Base-by-base conservation (phyloP, 306 rosid species). In the Hippophae tibetana region DNA sequence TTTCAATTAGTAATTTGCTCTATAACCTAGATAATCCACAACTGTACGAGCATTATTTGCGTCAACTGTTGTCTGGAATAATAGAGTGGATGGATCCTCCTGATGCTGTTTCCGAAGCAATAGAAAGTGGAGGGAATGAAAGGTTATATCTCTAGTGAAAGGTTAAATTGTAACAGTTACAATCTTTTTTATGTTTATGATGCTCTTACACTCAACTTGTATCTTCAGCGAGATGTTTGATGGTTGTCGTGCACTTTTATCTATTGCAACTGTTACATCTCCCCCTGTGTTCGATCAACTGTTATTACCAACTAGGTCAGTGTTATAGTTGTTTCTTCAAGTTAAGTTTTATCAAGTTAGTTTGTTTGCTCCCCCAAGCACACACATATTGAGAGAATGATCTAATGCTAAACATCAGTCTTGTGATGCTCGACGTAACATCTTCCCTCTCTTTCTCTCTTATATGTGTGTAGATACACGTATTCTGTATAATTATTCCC, bases 71-170 rank as follows among this genome's bases (percentile, higher is more conserved):
- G 43, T 79, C 87, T 68, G 87, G 87, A 72, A 83, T 90, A 74
- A 72, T 87, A 64, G 87, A 74, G 72, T 90, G 98, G 98, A 82
- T 90, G 27, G 92, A 87, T 79, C 98, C 98, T 76, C 95, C 96
- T 62, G 84, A 85, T 62, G 80, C 71, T 65, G 83, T 90, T 74
- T 76, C 86, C 54, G 72, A 66, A 80, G 89, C 87, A 60, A 83
- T 87, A 74, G 86, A 87, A 74, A 67, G 68, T 58, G 98, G 98
- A 65, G 83, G 64, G 73, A 81, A 89, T 69, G 98, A 85, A 75
- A 87, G 98, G 98, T 90, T 62, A 77, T 69, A 59, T 31, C 42
- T 51, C 47, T 64, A 64, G 26, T 5, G 66, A 69, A 18, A 18
- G 23, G 23, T 64, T 49, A 66, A 50, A 48, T n/a, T 61, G 61